phyloP scores from a whole-genome alignment of 352 stramenopile species.

The Phytophthora cajani region DNA sequence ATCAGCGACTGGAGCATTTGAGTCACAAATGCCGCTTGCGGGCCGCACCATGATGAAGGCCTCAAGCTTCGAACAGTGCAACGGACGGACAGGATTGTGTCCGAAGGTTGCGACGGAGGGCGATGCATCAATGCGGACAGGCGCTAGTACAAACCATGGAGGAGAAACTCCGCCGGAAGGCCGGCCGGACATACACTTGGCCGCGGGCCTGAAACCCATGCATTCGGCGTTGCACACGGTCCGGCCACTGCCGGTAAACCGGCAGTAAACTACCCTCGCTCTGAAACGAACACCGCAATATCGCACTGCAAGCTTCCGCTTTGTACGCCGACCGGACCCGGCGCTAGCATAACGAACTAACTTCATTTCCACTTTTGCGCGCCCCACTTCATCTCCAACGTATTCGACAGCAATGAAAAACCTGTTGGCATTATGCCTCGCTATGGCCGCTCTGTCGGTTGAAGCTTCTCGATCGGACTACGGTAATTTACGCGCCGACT shows the following conservation, averaged over 20 bases:
- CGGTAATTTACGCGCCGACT: neutral
- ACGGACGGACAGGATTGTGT: too few species aligned
- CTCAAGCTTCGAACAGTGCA: too few species aligned
- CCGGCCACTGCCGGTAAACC: neutral
- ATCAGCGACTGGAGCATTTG: too few species aligned
- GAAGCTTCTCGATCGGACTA: slow-evolving; percentile 1
- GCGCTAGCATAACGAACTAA: neutral
- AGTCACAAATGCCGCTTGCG: neutral
- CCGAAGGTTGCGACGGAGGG: too few species aligned
- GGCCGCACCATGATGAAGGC: too few species aligned
- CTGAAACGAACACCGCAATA: slow-evolving; percentile 21
- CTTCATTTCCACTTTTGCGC: slow-evolving; percentile 29
- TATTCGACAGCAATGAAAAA: slow-evolving; percentile 25
- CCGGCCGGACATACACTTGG: neutral
- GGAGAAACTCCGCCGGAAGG: neutral
- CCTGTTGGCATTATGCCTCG: slow-evolving; percentile 2
- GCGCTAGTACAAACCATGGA: neutral
- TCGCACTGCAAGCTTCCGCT: neutral
- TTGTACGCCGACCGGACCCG: neutral
- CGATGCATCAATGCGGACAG: neutral
- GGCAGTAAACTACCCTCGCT: slow-evolving; percentile 11
- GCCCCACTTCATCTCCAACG: neutral
- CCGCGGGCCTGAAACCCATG: slow-evolving; percentile 11
- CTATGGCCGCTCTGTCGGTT: neutral
- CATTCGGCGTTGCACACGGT: slow-evolving; percentile 8